Base-by-base conservation (phyloP, 1,284 basidiomycete species). In the Tilletia indica region DNA sequence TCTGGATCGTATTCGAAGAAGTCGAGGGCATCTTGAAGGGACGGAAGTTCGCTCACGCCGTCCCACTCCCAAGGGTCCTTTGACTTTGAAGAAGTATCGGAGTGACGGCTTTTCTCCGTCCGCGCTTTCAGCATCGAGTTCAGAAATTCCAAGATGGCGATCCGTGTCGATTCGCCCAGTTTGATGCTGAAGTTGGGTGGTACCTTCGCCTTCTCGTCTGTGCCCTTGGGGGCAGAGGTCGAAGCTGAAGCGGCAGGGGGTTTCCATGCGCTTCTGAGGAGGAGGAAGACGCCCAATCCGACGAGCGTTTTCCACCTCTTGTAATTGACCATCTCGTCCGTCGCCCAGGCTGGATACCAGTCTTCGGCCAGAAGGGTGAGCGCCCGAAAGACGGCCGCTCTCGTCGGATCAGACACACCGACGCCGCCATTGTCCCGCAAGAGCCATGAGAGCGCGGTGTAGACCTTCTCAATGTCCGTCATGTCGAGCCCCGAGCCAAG, bases 11-110 rank as follows among this genome's bases (percentile, higher is more conserved):
- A 64, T 19, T 64, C 61, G 36, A 64, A 64, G 34, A 64, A 64
- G 34, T 64, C 61, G 34, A 64, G 61, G n/a, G 61, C 49, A 5
- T 78, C 77, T 51, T 80, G 80, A 21, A 82, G 56, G 2, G 66
- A 48, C 1, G 82, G 81, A 4, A 83, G 75, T 0, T 81, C 80
- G 1, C 79, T 80, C 1, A 73, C 74, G 9, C 82, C 82, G 49
- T 83, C 82, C 82, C 82, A 83, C 45, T 83, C 82, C 80, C 80
- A 83, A 8, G 42, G 42, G 4, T 73, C 76, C 11, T 63, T 58
- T 2, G 68, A 45, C 8, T 49, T 12, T 38, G 36, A 31, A 9
- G 56, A 58, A 25, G 21, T 34, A 14, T 21, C 21, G 56, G 56
- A 21, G 12, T 58, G 56, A n/a, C 21, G 21, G 21, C 56, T 31